Percentiles rank a stretch among this genome's conserved stretches.
Evolutionary conservation across 306 rosid species (phyloP).

Genomic region (Oxytropis ochrocephala): DNA sequence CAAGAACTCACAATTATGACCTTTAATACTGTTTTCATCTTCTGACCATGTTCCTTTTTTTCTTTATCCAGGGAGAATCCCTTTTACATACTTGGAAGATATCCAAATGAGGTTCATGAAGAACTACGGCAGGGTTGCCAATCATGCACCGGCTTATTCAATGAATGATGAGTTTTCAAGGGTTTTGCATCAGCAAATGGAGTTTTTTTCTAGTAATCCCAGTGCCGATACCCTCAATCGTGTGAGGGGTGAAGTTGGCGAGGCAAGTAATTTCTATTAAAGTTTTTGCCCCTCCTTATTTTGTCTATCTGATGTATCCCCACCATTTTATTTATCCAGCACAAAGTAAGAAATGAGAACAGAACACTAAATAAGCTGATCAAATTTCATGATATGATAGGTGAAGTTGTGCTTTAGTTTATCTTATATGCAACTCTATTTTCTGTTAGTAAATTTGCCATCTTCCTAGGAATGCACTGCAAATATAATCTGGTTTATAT

Average conservation of each 20-base stretch:
- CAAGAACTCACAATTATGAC: background rate
- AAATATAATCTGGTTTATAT: background rate
- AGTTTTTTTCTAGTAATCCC: conserved; percentile 79
- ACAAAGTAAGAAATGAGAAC: background rate
- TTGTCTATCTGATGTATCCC: conserved; percentile 6
- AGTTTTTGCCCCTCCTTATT: background rate
- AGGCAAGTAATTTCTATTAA: conserved; percentile 58
- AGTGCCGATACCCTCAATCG: conserved; percentile 85
- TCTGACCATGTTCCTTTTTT: conserved; percentile 7
- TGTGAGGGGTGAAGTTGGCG: conserved; percentile 89
- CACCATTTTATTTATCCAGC: conserved; percentile 4
- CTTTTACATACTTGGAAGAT: conserved; percentile 95
- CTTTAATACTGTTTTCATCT: background rate
- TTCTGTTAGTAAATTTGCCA: conserved; percentile 8
- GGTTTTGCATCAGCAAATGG: conserved; percentile 98
- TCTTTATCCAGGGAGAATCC: conserved; percentile 75
- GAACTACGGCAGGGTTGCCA: conserved; percentile 85
- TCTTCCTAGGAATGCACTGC: background rate
- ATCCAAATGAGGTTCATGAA: conserved; percentile 98
- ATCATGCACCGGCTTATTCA: conserved; percentile 87
- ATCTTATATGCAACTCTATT: background rate
- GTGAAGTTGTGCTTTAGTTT: conserved; percentile 2
- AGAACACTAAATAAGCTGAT: background rate
- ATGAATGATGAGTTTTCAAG: conserved; percentile 99
- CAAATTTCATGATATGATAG: background rate